phyloP scores from a whole-genome alignment of 2,329 filamentous ascomycete species.

The Xylaria polymorpha region DNA sequence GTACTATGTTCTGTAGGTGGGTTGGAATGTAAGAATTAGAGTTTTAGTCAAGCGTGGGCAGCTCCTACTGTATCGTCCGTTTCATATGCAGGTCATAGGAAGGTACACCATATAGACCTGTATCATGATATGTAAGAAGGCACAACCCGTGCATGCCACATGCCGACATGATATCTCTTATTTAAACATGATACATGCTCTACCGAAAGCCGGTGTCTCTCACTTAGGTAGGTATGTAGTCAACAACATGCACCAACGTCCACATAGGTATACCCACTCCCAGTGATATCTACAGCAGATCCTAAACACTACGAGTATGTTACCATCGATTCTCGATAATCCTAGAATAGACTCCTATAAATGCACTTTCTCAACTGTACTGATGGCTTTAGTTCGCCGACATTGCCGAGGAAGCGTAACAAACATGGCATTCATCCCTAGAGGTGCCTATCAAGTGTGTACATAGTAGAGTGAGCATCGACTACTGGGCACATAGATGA shows the following conservation, averaged over 20 bases:
- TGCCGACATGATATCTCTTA: neutral
- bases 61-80: neutral
- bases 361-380: neutral
- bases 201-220: neutral
- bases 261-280: too few relatives aligned
- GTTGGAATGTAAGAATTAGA: neutral
- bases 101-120: neutral
- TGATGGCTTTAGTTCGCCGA: neutral
- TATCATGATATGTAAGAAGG: neutral
- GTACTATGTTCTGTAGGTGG: neutral
- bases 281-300: too few relatives aligned
- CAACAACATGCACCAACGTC: too few relatives aligned
- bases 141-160: neutral
- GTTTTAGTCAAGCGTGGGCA: neutral
- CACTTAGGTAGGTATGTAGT: too few relatives aligned
- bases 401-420: neutral
- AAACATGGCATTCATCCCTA: neutral
- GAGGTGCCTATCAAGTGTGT: neutral
- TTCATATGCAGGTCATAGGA: neutral
- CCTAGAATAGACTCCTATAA: neutral
- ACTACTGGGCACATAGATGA: neutral
- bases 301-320: too few relatives aligned
- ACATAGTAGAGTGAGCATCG: neutral
- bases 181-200: neutral
- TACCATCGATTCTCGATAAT: neutral